These are phyloP conservation scores for Sarocladiaceae sp. DNA, from an alignment of 2,329 filamentous ascomycete genomes.

Conservation along the genomic window DNA sequence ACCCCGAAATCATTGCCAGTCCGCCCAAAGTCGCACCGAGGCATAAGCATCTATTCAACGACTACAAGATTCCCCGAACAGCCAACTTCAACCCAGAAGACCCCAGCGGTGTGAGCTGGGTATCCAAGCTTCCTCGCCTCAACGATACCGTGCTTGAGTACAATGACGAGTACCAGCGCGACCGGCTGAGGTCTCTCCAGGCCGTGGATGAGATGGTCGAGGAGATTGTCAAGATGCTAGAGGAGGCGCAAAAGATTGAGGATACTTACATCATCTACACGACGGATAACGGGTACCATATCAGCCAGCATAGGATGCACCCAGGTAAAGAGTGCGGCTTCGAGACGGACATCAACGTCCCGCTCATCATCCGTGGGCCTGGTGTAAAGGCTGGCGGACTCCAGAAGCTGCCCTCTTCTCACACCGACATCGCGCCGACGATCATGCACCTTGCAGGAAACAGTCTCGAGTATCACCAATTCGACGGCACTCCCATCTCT, in stretches of 20 bases:
- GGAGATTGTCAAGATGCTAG: conserved; percentile 26
- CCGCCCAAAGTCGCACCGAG: conserved; percentile 33
- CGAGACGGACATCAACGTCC: conserved; percentile 46
- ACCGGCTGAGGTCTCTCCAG: conserved; percentile 34
- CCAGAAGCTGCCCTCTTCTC: conserved; percentile 35
- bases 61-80: conserved; percentile 54
- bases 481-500: conserved; percentile 43
- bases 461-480: conserved; percentile 36
- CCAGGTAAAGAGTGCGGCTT: conserved; percentile 46
- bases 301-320: conserved; percentile 44
- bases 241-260: conserved; percentile 24
- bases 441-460: conserved; percentile 33
- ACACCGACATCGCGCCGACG: conserved; percentile 49
- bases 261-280: conserved; percentile 46
- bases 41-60: conserved; percentile 53
- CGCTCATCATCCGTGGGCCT: conserved; percentile 43
- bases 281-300: conserved; percentile 47
- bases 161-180: conserved; percentile 32
- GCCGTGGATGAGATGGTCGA: conserved; percentile 39
- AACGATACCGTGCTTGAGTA: conserved; percentile 25
- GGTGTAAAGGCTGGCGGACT: conserved; percentile 31
- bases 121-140: conserved; percentile 28
- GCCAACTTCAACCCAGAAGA: conserved; percentile 55
- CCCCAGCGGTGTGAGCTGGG: conserved; percentile 36
- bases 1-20: background rate